Conservation (phyloP, 2,329 filamentous ascomycete genomes). For the Clarireedia sp. region DNA sequence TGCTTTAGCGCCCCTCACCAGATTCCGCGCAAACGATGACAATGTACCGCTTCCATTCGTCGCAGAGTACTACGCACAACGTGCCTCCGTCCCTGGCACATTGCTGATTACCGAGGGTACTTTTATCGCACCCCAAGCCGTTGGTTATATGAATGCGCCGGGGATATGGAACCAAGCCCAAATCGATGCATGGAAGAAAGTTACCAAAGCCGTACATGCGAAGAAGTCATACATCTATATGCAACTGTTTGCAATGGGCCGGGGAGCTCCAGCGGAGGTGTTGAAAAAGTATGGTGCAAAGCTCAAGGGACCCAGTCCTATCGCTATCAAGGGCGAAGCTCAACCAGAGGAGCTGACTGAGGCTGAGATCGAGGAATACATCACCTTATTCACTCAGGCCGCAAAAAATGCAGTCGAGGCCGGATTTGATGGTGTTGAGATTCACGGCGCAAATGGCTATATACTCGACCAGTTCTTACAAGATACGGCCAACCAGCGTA, state of each 20-base stretch:
- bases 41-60: slow-evolving; percentile 39
- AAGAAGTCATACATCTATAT: slow-evolving; percentile 50
- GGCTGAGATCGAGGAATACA: slow-evolving; percentile 28
- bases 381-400: slow-evolving; percentile 30
- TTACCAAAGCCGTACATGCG: slow-evolving; percentile 51
- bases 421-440: slow-evolving; percentile 47
- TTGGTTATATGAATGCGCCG: slow-evolving; percentile 43
- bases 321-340: slow-evolving; percentile 18
- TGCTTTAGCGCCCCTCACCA: slow-evolving; percentile 51
- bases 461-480: slow-evolving; percentile 29
- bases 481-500: slow-evolving; percentile 43
- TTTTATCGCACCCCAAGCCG: slow-evolving; percentile 38
- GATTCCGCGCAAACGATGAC: slow-evolving; percentile 39
- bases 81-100: slow-evolving; percentile 42
- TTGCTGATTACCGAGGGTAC: slow-evolving; percentile 50
- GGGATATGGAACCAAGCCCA: slow-evolving; percentile 47
- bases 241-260: slow-evolving; percentile 54
- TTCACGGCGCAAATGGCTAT: slow-evolving; percentile 30
- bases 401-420: slow-evolving; percentile 42
- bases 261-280: slow-evolving; percentile 26
- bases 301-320: slow-evolving; percentile 19
- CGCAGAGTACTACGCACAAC: slow-evolving; percentile 46
- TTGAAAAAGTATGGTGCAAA: slow-evolving; percentile 17
- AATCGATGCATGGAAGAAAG: slow-evolving; percentile 47
- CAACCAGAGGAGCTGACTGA: slow-evolving; percentile 32